phyloP scores from a whole-genome alignment of 495 filamentous ascomycete species.

The Neurospora pannonica region DNA sequence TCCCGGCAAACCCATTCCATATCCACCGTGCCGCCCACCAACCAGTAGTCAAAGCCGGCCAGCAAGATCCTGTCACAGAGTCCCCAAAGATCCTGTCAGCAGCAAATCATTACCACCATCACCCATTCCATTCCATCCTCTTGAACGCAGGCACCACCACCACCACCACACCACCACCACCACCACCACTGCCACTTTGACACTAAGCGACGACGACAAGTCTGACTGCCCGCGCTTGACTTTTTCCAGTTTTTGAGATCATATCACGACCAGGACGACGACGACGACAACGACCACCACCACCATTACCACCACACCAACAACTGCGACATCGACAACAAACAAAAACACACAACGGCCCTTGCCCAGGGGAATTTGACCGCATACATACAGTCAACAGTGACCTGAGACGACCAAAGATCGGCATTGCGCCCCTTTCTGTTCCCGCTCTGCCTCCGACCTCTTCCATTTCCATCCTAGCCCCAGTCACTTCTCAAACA shows the following conservation, averaged over 20 bases:
- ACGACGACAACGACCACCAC: neutral
- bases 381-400: neutral
- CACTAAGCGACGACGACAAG: neutral
- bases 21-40: neutral
- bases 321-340: neutral
- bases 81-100: neutral
- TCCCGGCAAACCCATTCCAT: neutral
- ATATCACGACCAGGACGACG: neutral
- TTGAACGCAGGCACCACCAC: neutral
- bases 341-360: neutral
- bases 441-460: constrained; percentile 12
- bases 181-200: neutral
- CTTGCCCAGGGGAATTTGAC: neutral
- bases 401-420: neutral
- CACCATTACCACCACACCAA: neutral
- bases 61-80: neutral
- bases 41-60: neutral
- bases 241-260: neutral
- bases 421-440: constrained; percentile 5
- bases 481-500: constrained; percentile 20
- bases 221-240: neutral
- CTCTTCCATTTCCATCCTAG: constrained; percentile 14
- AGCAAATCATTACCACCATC: neutral
- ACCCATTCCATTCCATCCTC: neutral
- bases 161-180: neutral